phyloP scores from a whole-genome alignment of 2,329 filamentous ascomycete genomes.

The Calonectria henricotiae region DNA sequence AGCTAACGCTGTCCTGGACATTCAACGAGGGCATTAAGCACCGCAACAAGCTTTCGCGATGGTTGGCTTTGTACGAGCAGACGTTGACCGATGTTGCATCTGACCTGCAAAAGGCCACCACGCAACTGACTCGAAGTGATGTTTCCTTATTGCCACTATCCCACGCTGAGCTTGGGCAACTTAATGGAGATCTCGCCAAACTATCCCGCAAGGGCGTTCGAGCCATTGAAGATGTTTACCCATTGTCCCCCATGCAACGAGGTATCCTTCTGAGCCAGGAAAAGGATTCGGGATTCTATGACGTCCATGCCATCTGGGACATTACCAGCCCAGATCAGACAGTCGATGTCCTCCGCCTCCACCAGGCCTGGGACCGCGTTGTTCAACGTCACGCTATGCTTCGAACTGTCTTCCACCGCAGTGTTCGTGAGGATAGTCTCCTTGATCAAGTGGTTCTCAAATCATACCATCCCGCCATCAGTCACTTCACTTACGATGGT shows the following conservation, averaged over 20 bases:
- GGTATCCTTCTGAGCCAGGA: constrained; percentile 60
- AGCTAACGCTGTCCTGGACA: constrained; percentile 1
- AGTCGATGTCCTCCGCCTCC: constrained; percentile 41
- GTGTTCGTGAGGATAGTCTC: constrained; percentile 61
- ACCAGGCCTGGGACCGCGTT: constrained; percentile 60
- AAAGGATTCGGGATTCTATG: constrained; percentile 56
- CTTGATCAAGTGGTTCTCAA: constrained; percentile 65
- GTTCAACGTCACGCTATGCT: constrained; percentile 62
- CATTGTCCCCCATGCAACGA: constrained; percentile 59
- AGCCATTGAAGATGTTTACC: constrained; percentile 55
- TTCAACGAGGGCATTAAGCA: constrained; percentile 14
- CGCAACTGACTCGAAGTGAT: constrained; percentile 3
- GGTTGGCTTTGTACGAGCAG: constrained; percentile 1
- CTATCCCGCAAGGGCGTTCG: constrained; percentile 26
- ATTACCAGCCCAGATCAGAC: constrained; percentile 46
- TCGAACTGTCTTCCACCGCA: constrained; percentile 66
- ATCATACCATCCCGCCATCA: constrained; percentile 33
- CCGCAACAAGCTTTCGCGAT: background rate
- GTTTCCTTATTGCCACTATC: constrained; percentile 58
- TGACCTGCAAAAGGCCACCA: constrained; percentile 6
- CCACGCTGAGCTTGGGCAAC: constrained; percentile 40
- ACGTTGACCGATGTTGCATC: background rate
- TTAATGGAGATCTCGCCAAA: constrained; percentile 42
- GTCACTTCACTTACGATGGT: constrained; percentile 32
- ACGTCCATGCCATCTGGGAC: constrained; percentile 57